Evolutionary conservation across 805 yeast genomes (phyloP).

Genomic region (Nakazawaea ambrosiae): DNA sequence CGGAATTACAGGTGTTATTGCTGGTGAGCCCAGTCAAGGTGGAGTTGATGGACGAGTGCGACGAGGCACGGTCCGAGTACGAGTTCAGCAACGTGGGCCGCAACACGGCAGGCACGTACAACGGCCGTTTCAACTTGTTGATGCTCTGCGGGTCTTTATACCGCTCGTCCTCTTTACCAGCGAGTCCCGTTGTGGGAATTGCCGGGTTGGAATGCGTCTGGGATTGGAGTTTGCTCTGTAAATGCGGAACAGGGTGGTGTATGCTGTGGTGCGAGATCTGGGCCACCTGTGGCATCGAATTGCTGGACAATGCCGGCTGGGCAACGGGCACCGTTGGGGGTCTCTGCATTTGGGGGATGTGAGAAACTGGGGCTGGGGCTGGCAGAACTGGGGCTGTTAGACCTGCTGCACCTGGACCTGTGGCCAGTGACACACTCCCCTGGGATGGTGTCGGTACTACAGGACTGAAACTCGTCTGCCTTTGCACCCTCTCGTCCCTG

Average conservation of each 20-base stretch:
- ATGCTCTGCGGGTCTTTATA: slow-evolving; percentile 66
- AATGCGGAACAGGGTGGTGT: background rate
- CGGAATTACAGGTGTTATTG: no score
- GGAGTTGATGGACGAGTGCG: slow-evolving; percentile 13
- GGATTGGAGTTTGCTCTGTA: no score
- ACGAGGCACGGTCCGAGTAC: slow-evolving; percentile 12
- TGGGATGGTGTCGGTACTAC: no score
- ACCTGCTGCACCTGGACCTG: background rate
- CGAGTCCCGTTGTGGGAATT: background rate
- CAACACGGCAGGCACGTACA: slow-evolving; percentile 87
- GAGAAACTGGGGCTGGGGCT: background rate
- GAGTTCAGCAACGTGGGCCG: slow-evolving; percentile 25
- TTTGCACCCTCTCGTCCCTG: background rate
- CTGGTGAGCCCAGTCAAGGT: no score
- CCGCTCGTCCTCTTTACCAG: no score
- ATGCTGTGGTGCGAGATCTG: background rate
- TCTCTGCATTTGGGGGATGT: no score
- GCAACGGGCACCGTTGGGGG: no score
- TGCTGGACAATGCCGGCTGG: background rate
- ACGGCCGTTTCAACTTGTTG: slow-evolving; percentile 74
- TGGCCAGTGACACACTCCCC: background rate
- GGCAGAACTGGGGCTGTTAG: background rate
- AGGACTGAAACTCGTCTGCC: background rate
- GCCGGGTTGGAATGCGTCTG: background rate
- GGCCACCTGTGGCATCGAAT: background rate